Conservation (phyloP, 441 rosid species). For the Pelargonium australe region DNA sequence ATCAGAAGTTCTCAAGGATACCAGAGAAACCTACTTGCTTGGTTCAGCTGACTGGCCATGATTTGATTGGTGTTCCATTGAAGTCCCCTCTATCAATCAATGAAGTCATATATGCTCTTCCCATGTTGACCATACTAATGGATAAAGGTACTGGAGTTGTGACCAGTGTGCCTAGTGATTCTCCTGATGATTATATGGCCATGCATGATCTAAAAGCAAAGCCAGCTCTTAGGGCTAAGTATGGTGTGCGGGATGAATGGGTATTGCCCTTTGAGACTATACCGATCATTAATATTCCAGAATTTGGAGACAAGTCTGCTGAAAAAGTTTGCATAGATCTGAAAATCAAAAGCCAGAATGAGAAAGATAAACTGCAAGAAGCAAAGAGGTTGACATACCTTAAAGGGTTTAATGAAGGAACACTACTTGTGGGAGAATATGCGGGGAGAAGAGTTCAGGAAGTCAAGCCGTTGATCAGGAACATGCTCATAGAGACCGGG, state of each 20-base stretch:
- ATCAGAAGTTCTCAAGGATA: constrained; percentile 65
- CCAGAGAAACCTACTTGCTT: constrained; percentile 74
- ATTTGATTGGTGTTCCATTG: constrained; percentile 76
- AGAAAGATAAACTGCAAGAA: constrained; percentile 79
- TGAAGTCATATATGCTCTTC: constrained; percentile 75
- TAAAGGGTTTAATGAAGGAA: constrained; percentile 83
- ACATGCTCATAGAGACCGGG: constrained; percentile 60
- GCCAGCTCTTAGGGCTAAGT: constrained; percentile 69
- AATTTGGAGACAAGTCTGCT: constrained; percentile 79
- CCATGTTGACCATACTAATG: constrained; percentile 78
- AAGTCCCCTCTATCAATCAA: constrained; percentile 67
- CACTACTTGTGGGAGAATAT: constrained; percentile 67
- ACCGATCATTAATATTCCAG: constrained; percentile 78
- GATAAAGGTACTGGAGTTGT: constrained; percentile 94
- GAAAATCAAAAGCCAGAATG: constrained; percentile 58
- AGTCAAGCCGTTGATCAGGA: constrained; percentile 63
- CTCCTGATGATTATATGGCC: constrained; percentile 87
- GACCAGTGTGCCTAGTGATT: constrained; percentile 92
- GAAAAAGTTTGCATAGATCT: constrained; percentile 72
- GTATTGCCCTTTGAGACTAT: constrained; percentile 60
- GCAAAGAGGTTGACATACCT: constrained; percentile 80
- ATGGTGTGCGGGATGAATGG: constrained; percentile 86
- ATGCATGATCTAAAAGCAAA: constrained; percentile 71
- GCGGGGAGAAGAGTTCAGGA: constrained; percentile 75
- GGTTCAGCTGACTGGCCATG: constrained; percentile 69